Conservation (phyloP, 176 grass and related monocot genomes). For the Calamus simplicifolius region DNA sequence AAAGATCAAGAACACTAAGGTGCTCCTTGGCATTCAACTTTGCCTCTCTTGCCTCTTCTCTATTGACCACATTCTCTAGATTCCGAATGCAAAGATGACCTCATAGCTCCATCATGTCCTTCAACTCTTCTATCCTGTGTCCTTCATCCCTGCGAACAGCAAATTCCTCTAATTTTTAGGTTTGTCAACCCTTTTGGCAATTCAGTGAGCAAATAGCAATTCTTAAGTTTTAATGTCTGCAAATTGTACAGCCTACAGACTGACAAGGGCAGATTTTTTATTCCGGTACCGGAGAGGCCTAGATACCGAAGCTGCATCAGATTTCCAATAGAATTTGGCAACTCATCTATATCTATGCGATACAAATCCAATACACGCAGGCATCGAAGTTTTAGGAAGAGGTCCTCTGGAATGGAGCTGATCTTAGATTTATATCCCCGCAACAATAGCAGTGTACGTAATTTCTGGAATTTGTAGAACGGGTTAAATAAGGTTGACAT, state of each 20-base stretch:
- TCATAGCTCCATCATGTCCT: conserved; percentile 45
- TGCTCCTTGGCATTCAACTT: conserved; percentile 34
- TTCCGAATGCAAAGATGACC: conserved; percentile 50
- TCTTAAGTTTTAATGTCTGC: conserved; percentile 41
- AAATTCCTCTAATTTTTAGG: conserved; percentile 56
- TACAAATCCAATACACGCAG: conserved; percentile 52
- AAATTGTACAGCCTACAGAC: conserved; percentile 48
- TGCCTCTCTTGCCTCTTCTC: conserved; percentile 36
- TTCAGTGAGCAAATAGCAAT: conserved; percentile 39
- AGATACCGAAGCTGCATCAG: conserved; percentile 62
- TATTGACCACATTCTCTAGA: conserved; percentile 39
- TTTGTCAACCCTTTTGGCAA: conserved; percentile 40
- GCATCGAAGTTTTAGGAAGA: conserved; percentile 44
- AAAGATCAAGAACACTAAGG: no score
- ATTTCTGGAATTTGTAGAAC: conserved; percentile 46
- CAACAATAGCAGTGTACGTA: conserved; percentile 48
- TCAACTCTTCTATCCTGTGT: conserved; percentile 45
- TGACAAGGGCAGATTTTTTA: conserved; percentile 38
- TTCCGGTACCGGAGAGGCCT: conserved; percentile 44
- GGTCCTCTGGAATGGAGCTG: conserved; percentile 23
- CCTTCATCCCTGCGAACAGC: conserved; percentile 24
- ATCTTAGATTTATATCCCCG: conserved; percentile 51
- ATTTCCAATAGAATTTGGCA: conserved; percentile 60
- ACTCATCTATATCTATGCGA: conserved; percentile 28
- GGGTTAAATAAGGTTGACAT: conserved; percentile 24